phyloP scores from a whole-genome alignment of 129 eudicot species.

The Tagetes erecta region DNA sequence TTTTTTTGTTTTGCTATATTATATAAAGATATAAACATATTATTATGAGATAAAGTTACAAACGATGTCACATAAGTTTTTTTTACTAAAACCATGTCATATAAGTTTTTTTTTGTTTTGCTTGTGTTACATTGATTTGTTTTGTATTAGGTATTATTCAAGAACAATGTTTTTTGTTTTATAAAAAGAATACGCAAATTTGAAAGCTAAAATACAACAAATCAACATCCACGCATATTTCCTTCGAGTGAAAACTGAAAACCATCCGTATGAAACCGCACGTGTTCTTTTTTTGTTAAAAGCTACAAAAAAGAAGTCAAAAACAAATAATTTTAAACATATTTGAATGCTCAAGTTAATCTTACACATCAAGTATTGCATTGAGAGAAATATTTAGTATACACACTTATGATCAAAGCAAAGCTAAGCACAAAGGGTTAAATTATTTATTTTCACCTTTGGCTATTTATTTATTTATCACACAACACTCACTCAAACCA shows the following conservation, averaged over 20 bases:
- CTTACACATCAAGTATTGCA: constrained; percentile 29
- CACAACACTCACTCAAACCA: constrained; percentile 31
- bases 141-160: background rate
- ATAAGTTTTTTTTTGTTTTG: too few relatives aligned
- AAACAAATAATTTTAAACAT: background rate
- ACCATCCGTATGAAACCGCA: constrained; percentile 21
- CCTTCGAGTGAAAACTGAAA: constrained; percentile 21
- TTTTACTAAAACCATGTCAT: too few relatives aligned
- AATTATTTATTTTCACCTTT: constrained; percentile 11
- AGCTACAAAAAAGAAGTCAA: constrained; percentile 7
- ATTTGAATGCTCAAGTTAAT: background rate
- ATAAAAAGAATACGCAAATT: background rate
- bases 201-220: constrained; percentile 13
- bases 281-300: constrained; percentile 6
- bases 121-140: background rate
- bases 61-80: too few relatives aligned
- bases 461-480: constrained; percentile 34
- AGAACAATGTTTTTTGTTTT: background rate
- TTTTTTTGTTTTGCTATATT: too few relatives aligned
- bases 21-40: too few relatives aligned
- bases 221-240: constrained; percentile 18
- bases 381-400: background rate
- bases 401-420: constrained; percentile 20
- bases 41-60: too few relatives aligned
- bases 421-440: constrained; percentile 28